Evolutionary conservation across 805 yeast genomes (phyloP).

Genomic region (Starmera caribaea): DNA sequence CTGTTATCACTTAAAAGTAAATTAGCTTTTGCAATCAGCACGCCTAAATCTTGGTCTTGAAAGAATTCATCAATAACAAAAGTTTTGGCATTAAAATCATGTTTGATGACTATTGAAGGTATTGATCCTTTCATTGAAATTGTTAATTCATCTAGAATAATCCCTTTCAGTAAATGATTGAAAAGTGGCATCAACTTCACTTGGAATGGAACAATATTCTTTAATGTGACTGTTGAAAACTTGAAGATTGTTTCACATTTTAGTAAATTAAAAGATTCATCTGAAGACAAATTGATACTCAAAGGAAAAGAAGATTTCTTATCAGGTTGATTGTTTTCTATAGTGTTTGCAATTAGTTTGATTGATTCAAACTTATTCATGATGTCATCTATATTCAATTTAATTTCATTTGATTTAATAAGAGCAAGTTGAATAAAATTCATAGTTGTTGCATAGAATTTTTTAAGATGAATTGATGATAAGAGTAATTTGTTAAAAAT

Average conservation of each 20-base stretch:
- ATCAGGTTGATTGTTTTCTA: too few relatives aligned
- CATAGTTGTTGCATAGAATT: constrained; percentile 22
- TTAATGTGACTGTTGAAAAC: constrained; percentile 9
- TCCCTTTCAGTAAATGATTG: constrained; percentile 9
- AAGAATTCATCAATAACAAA: not conserved
- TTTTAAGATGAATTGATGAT: constrained; percentile 26
- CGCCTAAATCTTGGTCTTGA: constrained; percentile 2
- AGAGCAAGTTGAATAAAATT: constrained; percentile 24
- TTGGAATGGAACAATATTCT: constrained; percentile 19
- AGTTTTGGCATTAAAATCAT: constrained; percentile 1
- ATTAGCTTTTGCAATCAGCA: constrained; percentile 5
- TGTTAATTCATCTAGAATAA: constrained; percentile 4
- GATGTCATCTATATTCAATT: not conserved
- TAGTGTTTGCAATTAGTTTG: too few relatives aligned
- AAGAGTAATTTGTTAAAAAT: constrained; percentile 28
- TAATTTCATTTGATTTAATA: constrained; percentile 9
- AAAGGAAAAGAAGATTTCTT: not conserved
- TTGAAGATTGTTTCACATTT: constrained; percentile 16
- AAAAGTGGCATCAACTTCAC: constrained; percentile 19
- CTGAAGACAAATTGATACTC: constrained; percentile 15
- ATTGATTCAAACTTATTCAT: too few relatives aligned
- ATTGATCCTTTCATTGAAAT: constrained; percentile 9
- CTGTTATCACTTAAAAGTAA: constrained; percentile 8
- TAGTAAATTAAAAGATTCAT: constrained; percentile 16
- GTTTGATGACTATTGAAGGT: constrained; percentile 8